Base-by-base conservation (phyloP, 345 rosid species). In the Rhodomyrtus tomentosa region DNA sequence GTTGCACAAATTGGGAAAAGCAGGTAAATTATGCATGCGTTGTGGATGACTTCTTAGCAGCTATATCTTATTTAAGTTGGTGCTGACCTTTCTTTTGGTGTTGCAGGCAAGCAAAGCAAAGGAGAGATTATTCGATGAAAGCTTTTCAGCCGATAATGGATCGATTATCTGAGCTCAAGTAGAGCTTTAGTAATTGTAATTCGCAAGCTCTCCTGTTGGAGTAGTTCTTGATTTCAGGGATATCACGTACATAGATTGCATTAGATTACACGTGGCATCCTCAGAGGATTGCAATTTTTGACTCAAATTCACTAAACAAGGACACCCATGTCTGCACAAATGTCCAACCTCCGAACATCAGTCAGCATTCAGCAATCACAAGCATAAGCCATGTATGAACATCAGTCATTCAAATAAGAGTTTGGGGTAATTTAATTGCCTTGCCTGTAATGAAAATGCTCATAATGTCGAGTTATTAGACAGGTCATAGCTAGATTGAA, bases 1-100 rank as follows among this genome's bases (percentile, higher is more conserved):
- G 89, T 22, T 87, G 88, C 86, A 91, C 92, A 40, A 88, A 95
- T 88, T 96, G 96, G 98, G 93, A 92, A 86, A 87, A 88, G 84
- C 93, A 88, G 94, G 96, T 95, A 76, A 6, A 16, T 32, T 21
- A 48, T n/a, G 14, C 20, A 7, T n/a, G 22, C 50, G 20, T 16
- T 18, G 22, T 21, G 25, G 45, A 68, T 68, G 24, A 32, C 76
- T 68, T 68, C 76, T 32, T 68, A 68, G 76, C 76, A 32, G 76
- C 76, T 68, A 7, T 18, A 32, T 42, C 45, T 32, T 68, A 68
- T 16, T 68, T 36, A 32, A 32, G 24, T 21, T 16, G 76, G 76
- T 18, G 24, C 45, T 68, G 4, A 32, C 32, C 45, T 20, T 32
- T 20, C 42, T 68, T 68, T 32, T 32, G 76, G 40, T 68, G 76